phyloP scores from a whole-genome alignment of 2,329 filamentous ascomycete genomes.

The Knoxdaviesia proteae region DNA sequence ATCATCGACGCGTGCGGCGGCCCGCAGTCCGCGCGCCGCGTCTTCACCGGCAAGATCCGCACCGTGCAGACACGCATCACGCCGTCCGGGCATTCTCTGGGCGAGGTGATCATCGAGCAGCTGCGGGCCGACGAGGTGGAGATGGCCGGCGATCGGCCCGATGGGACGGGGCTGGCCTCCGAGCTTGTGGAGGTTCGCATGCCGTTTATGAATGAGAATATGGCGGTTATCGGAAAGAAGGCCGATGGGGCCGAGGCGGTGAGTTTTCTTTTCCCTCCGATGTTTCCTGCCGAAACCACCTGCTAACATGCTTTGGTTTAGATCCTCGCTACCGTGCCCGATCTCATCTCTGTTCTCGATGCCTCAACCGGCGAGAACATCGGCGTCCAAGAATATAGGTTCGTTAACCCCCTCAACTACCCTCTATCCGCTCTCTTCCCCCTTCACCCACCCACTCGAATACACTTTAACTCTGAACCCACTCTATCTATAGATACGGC shows the following conservation, averaged over 20 bases:
- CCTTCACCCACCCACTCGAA: no score
- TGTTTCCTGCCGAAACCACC: not conserved
- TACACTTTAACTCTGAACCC: no score
- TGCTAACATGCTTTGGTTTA: conserved; percentile 2
- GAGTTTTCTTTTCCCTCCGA: not conserved
- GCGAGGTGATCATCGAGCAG: conserved; percentile 18
- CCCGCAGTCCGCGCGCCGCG: conserved; percentile 6
- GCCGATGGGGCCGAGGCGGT: conserved; percentile 8
- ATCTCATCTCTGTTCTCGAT: conserved; percentile 18
- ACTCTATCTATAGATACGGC: no score
- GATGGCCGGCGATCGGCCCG: conserved; percentile 8
- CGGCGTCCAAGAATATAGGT: conserved; percentile 16
- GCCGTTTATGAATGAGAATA: conserved; percentile 37
- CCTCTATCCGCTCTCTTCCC: no score
- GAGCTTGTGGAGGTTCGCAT: conserved; percentile 16
- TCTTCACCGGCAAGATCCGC: conserved; percentile 11
- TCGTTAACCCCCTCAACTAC: no score
- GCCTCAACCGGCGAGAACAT: conserved; percentile 15
- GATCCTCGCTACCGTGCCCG: conserved; percentile 18
- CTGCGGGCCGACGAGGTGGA: conserved; percentile 16
- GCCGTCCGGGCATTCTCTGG: conserved; percentile 20
- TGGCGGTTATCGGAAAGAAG: conserved; percentile 15
- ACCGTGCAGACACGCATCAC: conserved; percentile 18
- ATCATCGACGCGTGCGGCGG: conserved; percentile 18
- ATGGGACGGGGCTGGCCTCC: not conserved